These are phyloP conservation scores for Powellomyces hirtus DNA, from an alignment of 192 early-diverging fungal species.

Conservation along the genomic window DNA sequence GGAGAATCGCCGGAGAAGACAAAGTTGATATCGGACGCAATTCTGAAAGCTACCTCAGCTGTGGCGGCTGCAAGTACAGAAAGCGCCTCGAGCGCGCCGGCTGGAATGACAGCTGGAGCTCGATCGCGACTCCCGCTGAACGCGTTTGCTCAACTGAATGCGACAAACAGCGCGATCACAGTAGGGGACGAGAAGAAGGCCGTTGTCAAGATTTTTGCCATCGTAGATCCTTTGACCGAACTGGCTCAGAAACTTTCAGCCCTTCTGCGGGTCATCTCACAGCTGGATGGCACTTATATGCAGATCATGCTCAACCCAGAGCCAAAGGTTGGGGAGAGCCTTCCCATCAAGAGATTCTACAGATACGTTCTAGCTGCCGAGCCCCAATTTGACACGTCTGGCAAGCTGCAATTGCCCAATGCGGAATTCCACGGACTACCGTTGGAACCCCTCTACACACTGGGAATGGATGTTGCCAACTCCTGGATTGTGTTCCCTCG, in stretches of 20 bases:
- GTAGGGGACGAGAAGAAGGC: neutral
- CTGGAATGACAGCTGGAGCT: neutral
- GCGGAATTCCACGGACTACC: conserved; percentile 78
- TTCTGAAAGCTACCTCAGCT: conserved; percentile 5
- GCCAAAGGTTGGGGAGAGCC: conserved; percentile 43
- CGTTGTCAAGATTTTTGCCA: conserved; percentile 31
- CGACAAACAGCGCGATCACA: neutral
- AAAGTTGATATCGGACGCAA: neutral
- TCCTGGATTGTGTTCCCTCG: conserved; percentile 87
- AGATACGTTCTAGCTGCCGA: conserved; percentile 72
- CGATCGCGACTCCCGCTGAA: neutral
- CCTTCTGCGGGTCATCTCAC: conserved; percentile 66
- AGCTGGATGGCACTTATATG: conserved; percentile 63
- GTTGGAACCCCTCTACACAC: conserved; percentile 73
- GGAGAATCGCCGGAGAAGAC: neutral
- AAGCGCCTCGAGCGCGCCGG: neutral
- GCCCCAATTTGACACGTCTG: conserved; percentile 60
- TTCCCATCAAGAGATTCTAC: conserved; percentile 88
- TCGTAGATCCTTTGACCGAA: conserved; percentile 79
- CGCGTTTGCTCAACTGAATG: neutral
- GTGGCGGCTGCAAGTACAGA: neutral
- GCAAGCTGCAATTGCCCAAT: conserved; percentile 35
- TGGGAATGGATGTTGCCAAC: conserved; percentile 78
- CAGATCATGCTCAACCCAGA: conserved; percentile 69
- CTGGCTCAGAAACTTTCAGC: conserved; percentile 75